Percentiles rank a stretch among this genome's conserved stretches.
Evolutionary conservation across 2,329 filamentous ascomycete genomes (phyloP).

Genomic region (Ceratocystis variospora): DNA sequence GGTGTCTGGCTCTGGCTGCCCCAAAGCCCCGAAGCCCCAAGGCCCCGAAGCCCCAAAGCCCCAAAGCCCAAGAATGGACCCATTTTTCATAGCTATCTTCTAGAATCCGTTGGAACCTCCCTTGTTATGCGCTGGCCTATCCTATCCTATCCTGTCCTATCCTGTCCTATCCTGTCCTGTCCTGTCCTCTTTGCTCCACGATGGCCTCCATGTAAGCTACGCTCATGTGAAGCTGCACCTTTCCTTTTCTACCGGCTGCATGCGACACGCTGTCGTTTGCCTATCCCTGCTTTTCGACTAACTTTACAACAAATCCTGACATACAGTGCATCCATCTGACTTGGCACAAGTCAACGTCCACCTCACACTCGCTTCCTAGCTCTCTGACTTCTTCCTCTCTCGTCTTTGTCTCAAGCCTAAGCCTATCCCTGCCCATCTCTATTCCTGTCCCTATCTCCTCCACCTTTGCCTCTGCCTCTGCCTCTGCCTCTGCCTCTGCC

Average conservation of each 20-base stretch:
- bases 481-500: background rate
- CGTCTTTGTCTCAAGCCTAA: background rate
- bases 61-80: background rate
- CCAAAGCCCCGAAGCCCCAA: background rate
- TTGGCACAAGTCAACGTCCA: background rate
- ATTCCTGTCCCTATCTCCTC: background rate
- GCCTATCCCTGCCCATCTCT: background rate
- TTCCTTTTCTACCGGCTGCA: background rate
- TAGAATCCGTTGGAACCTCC: slow-evolving; percentile 24
- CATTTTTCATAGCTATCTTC: slow-evolving; percentile 14
- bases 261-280: background rate
- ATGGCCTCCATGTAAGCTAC: background rate
- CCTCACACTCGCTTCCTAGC: slow-evolving; percentile 17
- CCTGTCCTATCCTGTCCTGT: background rate
- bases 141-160: background rate
- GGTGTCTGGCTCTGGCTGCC: background rate
- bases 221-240: too few relatives aligned
- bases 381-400: background rate
- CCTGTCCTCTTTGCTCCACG: background rate
- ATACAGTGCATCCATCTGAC: background rate
- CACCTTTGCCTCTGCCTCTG: background rate
- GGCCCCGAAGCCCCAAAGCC: background rate
- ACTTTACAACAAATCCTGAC: background rate
- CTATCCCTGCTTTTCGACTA: too few relatives aligned
- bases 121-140: too few relatives aligned